These are phyloP conservation scores for Acacia confusa DNA, from an alignment of 306 rosid species.

Conservation along the genomic window DNA sequence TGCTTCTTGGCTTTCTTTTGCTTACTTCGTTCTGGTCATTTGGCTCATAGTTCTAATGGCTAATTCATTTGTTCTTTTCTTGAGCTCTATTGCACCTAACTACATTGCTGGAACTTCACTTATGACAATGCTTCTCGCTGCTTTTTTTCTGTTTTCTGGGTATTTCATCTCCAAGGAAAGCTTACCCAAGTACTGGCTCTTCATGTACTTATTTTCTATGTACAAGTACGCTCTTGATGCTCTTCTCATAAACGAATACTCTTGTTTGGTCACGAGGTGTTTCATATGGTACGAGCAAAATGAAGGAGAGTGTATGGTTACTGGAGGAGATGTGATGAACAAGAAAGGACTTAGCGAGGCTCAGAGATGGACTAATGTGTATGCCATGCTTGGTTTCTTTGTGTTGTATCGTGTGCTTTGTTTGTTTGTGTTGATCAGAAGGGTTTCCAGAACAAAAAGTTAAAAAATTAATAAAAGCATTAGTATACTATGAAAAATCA, in stretches of 20 bases:
- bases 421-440: constrained; percentile 71
- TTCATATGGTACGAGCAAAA: constrained; percentile 71
- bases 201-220: constrained; percentile 88
- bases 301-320: constrained; percentile 64
- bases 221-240: constrained; percentile 92
- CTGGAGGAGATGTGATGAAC: constrained; percentile 68
- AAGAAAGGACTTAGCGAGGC: constrained; percentile 63
- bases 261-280: constrained; percentile 66
- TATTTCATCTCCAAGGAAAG: constrained; percentile 68
- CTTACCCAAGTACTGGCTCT: constrained; percentile 77
- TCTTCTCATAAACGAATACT: constrained; percentile 78
- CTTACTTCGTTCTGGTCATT: constrained; percentile 75
- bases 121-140: constrained; percentile 68
- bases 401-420: constrained; percentile 81
- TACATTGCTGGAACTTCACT: constrained; percentile 89
- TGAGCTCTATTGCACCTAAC: constrained; percentile 87
- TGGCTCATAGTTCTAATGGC: constrained; percentile 83
- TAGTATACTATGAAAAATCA: neutral
- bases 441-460: constrained; percentile 78
- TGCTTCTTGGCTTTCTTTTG: constrained; percentile 74
- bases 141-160: constrained; percentile 83
- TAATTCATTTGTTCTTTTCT: constrained; percentile 76
- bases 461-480: constrained; percentile 17
- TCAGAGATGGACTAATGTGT: constrained; percentile 75
- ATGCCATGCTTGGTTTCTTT: constrained; percentile 74